Percentiles rank a stretch among this genome's conserved stretches.
Conservation (phyloP, 2,329 filamentous ascomycete species). For the Cladosporium austrohemisphaericum region DNA sequence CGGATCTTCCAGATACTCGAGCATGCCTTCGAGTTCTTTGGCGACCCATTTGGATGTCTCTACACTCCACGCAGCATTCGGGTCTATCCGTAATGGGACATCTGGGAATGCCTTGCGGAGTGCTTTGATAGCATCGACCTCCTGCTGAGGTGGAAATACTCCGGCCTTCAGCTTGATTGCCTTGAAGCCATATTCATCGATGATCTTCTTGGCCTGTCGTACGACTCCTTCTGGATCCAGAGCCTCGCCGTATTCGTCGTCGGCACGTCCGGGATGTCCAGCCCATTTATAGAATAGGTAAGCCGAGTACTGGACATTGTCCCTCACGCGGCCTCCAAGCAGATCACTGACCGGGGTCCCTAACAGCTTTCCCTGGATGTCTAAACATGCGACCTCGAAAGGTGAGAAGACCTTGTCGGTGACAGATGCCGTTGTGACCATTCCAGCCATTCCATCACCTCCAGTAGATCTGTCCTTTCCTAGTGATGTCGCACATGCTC, state of each 20-base stretch:
- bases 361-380: not conserved
- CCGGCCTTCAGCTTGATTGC: slow-evolving; percentile 14
- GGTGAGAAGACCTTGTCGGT: slow-evolving; percentile 5
- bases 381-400: slow-evolving; percentile 6
- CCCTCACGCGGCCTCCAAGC: slow-evolving; percentile 4
- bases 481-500: not conserved
- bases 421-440: slow-evolving; percentile 9
- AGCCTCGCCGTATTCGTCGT: slow-evolving; percentile 6
- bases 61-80: slow-evolving; percentile 12
- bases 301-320: slow-evolving; percentile 11
- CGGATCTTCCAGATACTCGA: slow-evolving; percentile 4
- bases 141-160: slow-evolving; percentile 6
- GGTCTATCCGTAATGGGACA: slow-evolving; percentile 5
- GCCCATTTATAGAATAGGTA: slow-evolving; percentile 14
- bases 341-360: slow-evolving; percentile 3
- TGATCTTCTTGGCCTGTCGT: slow-evolving; percentile 9
- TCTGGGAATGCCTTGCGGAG: slow-evolving; percentile 5
- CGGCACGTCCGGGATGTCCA: not conserved
- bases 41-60: slow-evolving; percentile 11
- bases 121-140: slow-evolving; percentile 11
- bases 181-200: slow-evolving; percentile 10
- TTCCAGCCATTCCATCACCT: slow-evolving; percentile 8
- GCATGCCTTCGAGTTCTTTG: slow-evolving; percentile 11
- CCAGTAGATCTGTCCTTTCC: not conserved
- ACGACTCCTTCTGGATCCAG: slow-evolving; percentile 9